Conservation (phyloP, 2,329 filamentous ascomycete genomes). For the Fusarium zealandicum region DNA sequence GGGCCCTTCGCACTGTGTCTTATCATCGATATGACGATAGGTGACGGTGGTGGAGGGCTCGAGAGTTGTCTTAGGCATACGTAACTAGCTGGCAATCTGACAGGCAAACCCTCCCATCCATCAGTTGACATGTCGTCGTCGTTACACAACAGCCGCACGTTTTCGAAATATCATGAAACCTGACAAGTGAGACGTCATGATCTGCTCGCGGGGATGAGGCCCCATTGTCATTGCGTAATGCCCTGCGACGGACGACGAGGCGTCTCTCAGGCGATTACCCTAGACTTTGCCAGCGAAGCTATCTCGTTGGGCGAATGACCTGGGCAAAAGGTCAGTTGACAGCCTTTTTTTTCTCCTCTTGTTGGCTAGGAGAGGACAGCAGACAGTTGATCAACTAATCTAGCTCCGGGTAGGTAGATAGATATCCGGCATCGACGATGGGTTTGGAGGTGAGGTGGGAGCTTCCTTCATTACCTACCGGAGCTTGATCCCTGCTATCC, state of each 20-base stretch:
- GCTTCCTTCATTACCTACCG: background rate
- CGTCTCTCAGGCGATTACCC: conserved; percentile 23
- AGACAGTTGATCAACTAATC: too few species aligned
- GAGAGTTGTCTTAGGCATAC: conserved; percentile 17
- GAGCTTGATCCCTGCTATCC: conserved; percentile 2
- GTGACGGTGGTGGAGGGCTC: background rate
- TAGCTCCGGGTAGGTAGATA: too few species aligned
- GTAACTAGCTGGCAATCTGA: background rate
- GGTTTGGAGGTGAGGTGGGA: too few species aligned
- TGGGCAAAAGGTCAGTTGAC: background rate
- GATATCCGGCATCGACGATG: too few species aligned
- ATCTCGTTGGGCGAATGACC: conserved; percentile 25
- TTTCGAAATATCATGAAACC: too few species aligned
- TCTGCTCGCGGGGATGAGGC: conserved; percentile 2
- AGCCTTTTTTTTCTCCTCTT: too few species aligned
- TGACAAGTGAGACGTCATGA: conserved; percentile 5
- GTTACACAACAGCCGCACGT: too few species aligned
- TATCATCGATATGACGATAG: background rate
- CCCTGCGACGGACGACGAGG: conserved; percentile 8
- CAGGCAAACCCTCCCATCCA: conserved; percentile 18
- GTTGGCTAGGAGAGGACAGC: background rate
- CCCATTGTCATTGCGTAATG: conserved; percentile 33
- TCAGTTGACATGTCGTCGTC: conserved; percentile 11
- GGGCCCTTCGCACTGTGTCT: conserved; percentile 23
- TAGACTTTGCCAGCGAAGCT: conserved; percentile 11